These are phyloP conservation scores for Prunus padus DNA, from an alignment of 306 rosid species.

Conservation along the genomic window DNA sequence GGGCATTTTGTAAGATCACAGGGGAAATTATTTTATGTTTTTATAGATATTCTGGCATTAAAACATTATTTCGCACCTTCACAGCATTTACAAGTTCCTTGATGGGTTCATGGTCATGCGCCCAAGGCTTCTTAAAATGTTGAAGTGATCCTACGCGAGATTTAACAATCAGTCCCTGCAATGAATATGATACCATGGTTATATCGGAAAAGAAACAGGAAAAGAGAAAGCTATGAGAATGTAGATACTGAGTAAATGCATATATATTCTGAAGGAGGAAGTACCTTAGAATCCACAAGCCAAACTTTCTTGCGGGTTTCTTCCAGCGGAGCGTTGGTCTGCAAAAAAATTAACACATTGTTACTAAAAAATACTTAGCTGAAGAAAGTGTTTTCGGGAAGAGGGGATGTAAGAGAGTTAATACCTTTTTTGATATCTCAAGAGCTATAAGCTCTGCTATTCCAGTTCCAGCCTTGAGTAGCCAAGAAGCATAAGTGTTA, in stretches of 20 bases:
- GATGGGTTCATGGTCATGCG: constrained; percentile 86
- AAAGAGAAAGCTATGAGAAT: neutral
- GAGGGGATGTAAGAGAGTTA: constrained; percentile 11
- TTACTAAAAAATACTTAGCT: constrained; percentile 9
- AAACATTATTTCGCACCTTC: constrained; percentile 48
- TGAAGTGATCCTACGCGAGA: constrained; percentile 81
- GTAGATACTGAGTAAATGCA: constrained; percentile 3
- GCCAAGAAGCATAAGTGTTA: constrained; percentile 40
- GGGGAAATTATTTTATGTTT: neutral
- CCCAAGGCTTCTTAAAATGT: constrained; percentile 97
- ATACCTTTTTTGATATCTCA: constrained; percentile 90
- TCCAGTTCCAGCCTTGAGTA: constrained; percentile 96
- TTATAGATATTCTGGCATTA: neutral
- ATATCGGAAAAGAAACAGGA: neutral
- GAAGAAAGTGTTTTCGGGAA: neutral
- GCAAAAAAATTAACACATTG: constrained; percentile 23
- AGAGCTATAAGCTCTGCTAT: constrained; percentile 97
- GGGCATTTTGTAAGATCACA: constrained; percentile 23
- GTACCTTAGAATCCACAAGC: constrained; percentile 97
- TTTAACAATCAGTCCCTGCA: constrained; percentile 81
- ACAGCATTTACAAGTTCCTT: constrained; percentile 75
- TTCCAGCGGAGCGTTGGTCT: constrained; percentile 78
- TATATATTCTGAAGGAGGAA: constrained; percentile 10
- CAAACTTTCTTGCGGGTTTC: constrained; percentile 92
- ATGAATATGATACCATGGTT: constrained; percentile 23